Evolutionary conservation across 345 rosid species (phyloP), one percentile per base, ranked within the genome.

Genomic region (Balakata baccata): DNA sequence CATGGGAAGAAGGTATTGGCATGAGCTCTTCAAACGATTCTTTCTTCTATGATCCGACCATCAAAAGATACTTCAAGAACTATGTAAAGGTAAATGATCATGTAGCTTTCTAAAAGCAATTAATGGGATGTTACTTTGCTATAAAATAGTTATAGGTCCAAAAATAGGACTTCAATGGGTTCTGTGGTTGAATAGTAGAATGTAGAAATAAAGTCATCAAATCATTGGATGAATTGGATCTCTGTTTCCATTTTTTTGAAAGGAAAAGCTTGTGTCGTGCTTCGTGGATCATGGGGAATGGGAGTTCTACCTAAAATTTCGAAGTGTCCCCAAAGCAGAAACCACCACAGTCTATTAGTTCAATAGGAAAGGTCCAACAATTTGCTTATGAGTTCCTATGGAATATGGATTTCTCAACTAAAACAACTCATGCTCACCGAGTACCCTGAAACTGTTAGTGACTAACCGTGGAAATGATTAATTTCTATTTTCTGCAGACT

Each of bases 1-100:
- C 98, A 43, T 92, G 98, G 98, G 82, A 92, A 83, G 98, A 94
- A 83, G 98, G 98, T 56, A 79, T 90, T 75, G 98, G 92, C 53
- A 85, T 90, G 83, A 92, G 95, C 84, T 87, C 98, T 4, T 90
- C 94, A 12, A 94, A 94, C 67, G 98, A 94, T 86, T 92, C 98
- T 60, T 94, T 94, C 94, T 94, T 85, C 87, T 94, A 82, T 68
- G 98, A 92, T 85, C 97, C 98, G 74, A 88, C 97, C 78, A 94
- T 88, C 82, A 91, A 90, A 71, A 87, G 74, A 80, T 90, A 89
- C 82, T 94, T 89, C 85, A 94, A 88, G 89, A 82, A 88, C 72
- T 90, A 88, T 74, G 80, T 92, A 62, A 80, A 86, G 81, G 98
- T 89, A 85, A 51, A 43, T 45, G 18, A 50, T 84, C 46, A 57